Percentiles rank a stretch among this genome's conserved stretches.
These are phyloP conservation scores for Sugiyamaella xylanicola DNA, from an alignment of 1,139 yeast genomes.

Conservation along the genomic window DNA sequence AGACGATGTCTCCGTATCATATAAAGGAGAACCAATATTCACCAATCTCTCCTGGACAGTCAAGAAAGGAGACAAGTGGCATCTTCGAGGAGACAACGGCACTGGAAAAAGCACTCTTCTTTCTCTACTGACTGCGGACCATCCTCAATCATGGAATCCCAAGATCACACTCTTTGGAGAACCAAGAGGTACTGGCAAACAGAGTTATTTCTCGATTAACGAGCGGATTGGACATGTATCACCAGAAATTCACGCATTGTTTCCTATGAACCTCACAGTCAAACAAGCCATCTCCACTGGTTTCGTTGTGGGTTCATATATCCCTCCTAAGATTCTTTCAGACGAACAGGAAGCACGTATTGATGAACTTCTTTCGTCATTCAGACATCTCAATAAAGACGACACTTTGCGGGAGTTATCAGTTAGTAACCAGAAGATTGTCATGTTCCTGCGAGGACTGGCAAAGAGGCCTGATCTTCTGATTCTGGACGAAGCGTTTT, in stretches of 20 bases:
- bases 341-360: slow-evolving; percentile 44
- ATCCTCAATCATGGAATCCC: slow-evolving; percentile 92
- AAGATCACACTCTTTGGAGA: slow-evolving; percentile 65
- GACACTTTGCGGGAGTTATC: slow-evolving; percentile 55
- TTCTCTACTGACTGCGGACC: slow-evolving; percentile 87
- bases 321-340: slow-evolving; percentile 46
- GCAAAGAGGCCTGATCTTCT: slow-evolving; percentile 75
- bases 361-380: slow-evolving; percentile 34
- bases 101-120: slow-evolving; percentile 89
- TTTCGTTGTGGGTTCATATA: slow-evolving; percentile 61
- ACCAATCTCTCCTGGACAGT: slow-evolving; percentile 67
- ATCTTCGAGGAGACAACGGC: slow-evolving; percentile 86
- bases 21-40: slow-evolving; percentile 63
- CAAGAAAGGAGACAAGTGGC: slow-evolving; percentile 78
- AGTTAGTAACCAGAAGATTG: slow-evolving; percentile 77
- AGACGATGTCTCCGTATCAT: slow-evolving; percentile 63
- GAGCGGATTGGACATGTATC: slow-evolving; percentile 81
- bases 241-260: slow-evolving; percentile 87
- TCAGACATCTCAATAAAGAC: slow-evolving; percentile 42
- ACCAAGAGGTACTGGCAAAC: slow-evolving; percentile 73
- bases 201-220: slow-evolving; percentile 78
- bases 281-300: slow-evolving; percentile 73
- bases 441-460: slow-evolving; percentile 72
- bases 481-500: slow-evolving; percentile 89
- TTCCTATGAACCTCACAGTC: slow-evolving; percentile 61